phyloP scores from a whole-genome alignment of 192 early-diverging fungal species.

The Umbelopsis sp. region DNA sequence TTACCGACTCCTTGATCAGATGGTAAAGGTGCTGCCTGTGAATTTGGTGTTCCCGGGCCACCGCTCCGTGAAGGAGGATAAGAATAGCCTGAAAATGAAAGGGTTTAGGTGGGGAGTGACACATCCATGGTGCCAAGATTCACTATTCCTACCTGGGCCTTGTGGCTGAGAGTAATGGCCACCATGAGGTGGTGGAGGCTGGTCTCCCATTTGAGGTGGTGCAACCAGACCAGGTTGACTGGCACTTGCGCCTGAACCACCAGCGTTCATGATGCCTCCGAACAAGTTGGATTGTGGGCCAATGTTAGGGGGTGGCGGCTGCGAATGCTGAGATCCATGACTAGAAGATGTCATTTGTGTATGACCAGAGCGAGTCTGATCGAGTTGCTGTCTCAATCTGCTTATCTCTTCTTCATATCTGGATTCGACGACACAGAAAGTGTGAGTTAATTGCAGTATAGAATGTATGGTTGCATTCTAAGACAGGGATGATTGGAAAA shows the following conservation, averaged over 20 bases:
- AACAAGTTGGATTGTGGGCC: slow-evolving; percentile 64
- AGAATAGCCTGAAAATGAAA: slow-evolving; percentile 5
- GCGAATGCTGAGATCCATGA: slow-evolving; percentile 40
- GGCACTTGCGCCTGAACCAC: slow-evolving; percentile 22
- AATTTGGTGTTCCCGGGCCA: slow-evolving; percentile 25
- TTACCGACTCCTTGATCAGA: slow-evolving; percentile 7
- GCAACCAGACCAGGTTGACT: slow-evolving; percentile 46
- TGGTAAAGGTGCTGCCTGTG: slow-evolving; percentile 24
- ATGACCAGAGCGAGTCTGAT: slow-evolving; percentile 65
- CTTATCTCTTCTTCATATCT: slow-evolving; percentile 85
- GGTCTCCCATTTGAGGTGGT: slow-evolving; percentile 56
- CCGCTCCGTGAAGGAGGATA: slow-evolving; percentile 22
- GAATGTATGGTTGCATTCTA: not conserved
- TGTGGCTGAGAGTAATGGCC: slow-evolving; percentile 32
- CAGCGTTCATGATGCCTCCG: slow-evolving; percentile 54
- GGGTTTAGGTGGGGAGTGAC: not conserved
- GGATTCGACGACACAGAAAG: not conserved
- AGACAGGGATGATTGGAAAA: not conserved
- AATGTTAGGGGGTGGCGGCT: slow-evolving; percentile 64
- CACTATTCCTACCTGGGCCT: not conserved
- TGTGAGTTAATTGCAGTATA: not conserved
- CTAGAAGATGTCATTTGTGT: slow-evolving; percentile 32
- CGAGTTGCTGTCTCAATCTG: slow-evolving; percentile 81
- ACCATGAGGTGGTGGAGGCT: slow-evolving; percentile 34
- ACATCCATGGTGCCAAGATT: not conserved